Evolutionary conservation across 75 land plant genomes (phyloP).

Genomic region (Pinus albicaulis): DNA sequence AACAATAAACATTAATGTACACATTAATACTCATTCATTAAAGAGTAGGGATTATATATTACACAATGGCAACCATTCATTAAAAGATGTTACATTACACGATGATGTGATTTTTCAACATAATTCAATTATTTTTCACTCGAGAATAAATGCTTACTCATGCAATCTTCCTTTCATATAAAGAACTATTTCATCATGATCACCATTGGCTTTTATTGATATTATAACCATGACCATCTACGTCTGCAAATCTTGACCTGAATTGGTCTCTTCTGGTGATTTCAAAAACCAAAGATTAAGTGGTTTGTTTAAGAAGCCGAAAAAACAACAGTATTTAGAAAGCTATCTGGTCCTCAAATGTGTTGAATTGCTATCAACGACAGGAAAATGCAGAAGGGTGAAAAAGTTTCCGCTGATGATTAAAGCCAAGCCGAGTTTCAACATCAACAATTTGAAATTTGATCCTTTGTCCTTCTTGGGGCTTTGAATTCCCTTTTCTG

Average conservation of each 20-base stretch:
- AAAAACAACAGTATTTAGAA: background rate
- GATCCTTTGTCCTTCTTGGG: constrained; percentile 21
- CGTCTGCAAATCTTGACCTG: constrained; percentile 26
- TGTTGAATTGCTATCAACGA: constrained; percentile 6
- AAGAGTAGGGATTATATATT: too few species aligned
- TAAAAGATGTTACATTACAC: too few species aligned
- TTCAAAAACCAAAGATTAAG: background rate
- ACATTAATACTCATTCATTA: too few species aligned
- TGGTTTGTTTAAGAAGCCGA: background rate
- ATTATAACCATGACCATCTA: constrained; percentile 42
- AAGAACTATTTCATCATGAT: too few species aligned
- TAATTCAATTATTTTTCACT: too few species aligned
- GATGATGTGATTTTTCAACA: too few species aligned
- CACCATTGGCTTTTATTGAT: too few species aligned
- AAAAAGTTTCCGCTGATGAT: constrained; percentile 30
- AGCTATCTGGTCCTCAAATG: constrained; percentile 21
- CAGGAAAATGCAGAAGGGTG: constrained; percentile 41
- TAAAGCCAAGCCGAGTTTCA: constrained; percentile 38
- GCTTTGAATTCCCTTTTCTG: constrained; percentile 15
- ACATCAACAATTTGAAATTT: constrained; percentile 31
- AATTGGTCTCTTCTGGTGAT: background rate
- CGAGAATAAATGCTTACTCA: too few species aligned
- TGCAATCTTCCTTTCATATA: too few species aligned
- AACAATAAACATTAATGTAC: too few species aligned
- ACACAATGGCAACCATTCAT: too few species aligned